Base-by-base conservation (phyloP, 768 basidiomycete genomes). In the Terana coerulea region DNA sequence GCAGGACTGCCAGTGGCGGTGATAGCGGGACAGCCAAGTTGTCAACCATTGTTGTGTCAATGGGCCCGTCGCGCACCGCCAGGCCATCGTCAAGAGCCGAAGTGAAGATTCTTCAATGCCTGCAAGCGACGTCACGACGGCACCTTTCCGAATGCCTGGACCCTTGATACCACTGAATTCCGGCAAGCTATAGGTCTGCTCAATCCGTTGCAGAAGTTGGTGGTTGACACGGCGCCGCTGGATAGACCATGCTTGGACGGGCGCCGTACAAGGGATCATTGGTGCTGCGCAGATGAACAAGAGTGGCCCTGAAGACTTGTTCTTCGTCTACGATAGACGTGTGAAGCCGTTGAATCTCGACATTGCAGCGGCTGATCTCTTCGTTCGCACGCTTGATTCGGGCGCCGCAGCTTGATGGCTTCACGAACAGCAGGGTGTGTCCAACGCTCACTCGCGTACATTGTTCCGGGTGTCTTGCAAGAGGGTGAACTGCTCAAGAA, bases 401-500 rank as follows among this genome's bases (percentile, higher is more conserved):
- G 8, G 3, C 54, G 58, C 5, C 60, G 55, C 31, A 56, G 37
- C 21, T 60, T 62, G 42, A 64, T 59, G 1, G 53, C 45, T 17
- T 60, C 56, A 5, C 67, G 59, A n/a, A 57, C 47, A 4, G 43
- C 54, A 3, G 63, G 61, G 1, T 56, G n/a, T 39, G 3, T 62
- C 57, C 70, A 70, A 71, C 3, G 55, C 54, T 39, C 53, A 57
- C 7, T 60, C 34, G 15, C 31, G 51, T 22, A 68, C 47, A 28
- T 68, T 61, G 17, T 53, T 15, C 2, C 60, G 37, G 0, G 62
- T 55, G 28, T 66, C 58, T 17, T 50, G 52, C 6, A 70, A 58
- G 6, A 69, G 53, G 24, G 54, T 40, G 43, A 70, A 66, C 37
- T 71, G 58, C 14, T 62, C 60, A 0, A 71, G 48, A 33, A 65